Evolutionary conservation across 352 stramenopile species (phyloP).

Genomic region (Phytophthora cryptogea): DNA sequence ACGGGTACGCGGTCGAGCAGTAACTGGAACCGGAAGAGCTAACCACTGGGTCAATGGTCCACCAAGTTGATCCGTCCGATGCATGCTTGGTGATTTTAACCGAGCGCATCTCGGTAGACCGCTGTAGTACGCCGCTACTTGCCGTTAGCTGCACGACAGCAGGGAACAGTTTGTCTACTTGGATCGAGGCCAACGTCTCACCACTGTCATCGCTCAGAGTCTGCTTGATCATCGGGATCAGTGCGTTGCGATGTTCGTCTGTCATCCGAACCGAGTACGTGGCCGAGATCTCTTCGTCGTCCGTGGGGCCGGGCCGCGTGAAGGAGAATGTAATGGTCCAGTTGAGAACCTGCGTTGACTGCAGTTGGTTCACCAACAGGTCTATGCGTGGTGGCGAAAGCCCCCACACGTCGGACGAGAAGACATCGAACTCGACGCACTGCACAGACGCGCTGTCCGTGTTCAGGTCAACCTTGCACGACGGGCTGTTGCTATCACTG

Average conservation of each 20-base stretch:
- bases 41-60: conserved; percentile 57
- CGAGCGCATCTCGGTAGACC: conserved; percentile 56
- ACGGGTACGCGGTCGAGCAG: conserved; percentile 52
- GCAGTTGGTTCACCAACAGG: conserved; percentile 67
- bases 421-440: conserved; percentile 78
- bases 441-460: conserved; percentile 80
- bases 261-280: conserved; percentile 57
- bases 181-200: conserved; percentile 47
- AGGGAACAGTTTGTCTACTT: conserved; percentile 56
- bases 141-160: conserved; percentile 77
- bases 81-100: conserved; percentile 69
- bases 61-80: conserved; percentile 62
- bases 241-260: conserved; percentile 54
- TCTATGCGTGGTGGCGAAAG: conserved; percentile 76
- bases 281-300: conserved; percentile 62
- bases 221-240: conserved; percentile 82
- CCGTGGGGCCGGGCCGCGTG: conserved; percentile 57
- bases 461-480: conserved; percentile 59
- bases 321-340: conserved; percentile 82
- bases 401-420: conserved; percentile 75
- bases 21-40: conserved; percentile 38
- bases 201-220: conserved; percentile 36
- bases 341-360: conserved; percentile 68
- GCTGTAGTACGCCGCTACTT: conserved; percentile 55
- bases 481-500: conserved; percentile 72